Conservation (phyloP, 306 rosid species). For the barrel medic (Medicago truncatula) region MtrunA17r5.0-ANR NC_053043.1:29463501-29464000, state of each 20-base stretch:
- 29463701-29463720: conserved; percentile 51
- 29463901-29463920: no score
- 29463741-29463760: conserved; percentile 44
- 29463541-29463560: neutral
- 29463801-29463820: conserved; percentile 54
- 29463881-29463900: no score
- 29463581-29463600: neutral
- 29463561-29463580: neutral
- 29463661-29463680: conserved; percentile 8
- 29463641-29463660: conserved; percentile 14
- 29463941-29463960: conserved; percentile 53
- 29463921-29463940: conserved; percentile 36
- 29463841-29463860: conserved; percentile 41
- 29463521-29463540: neutral
- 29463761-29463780: conserved; percentile 64
- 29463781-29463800: conserved; percentile 55
- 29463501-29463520: no score
- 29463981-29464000: conserved; percentile 50
- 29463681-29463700: conserved; percentile 8
- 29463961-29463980: conserved; percentile 47
- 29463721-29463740: conserved; percentile 60
- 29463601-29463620: neutral
- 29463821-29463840: conserved; percentile 58
- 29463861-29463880: no score
- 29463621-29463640: neutral